Evolutionary conservation across 2,329 filamentous ascomycete species (phyloP).

Genomic region (Malbranchea zuffiana): DNA sequence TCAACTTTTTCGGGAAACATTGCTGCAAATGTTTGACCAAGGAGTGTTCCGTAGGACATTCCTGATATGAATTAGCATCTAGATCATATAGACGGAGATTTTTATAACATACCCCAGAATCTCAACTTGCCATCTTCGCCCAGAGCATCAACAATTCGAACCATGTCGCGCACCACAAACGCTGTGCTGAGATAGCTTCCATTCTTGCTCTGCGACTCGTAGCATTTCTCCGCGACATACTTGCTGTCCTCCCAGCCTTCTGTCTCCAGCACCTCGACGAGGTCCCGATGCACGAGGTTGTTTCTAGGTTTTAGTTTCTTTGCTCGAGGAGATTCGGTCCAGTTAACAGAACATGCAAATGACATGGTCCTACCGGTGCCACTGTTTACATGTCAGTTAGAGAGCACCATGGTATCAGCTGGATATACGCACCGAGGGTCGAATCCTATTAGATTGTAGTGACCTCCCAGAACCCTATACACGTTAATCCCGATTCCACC

Average conservation of each 20-base stretch:
- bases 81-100: no score
- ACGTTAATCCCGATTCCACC: not conserved
- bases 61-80: no score
- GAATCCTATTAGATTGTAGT: not conserved
- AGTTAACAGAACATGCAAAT: slow-evolving; percentile 11
- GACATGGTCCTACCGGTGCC: not conserved
- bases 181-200: slow-evolving; percentile 34
- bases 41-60: slow-evolving; percentile 25
- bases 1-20: slow-evolving; percentile 32
- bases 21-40: slow-evolving; percentile 25
- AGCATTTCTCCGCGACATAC: slow-evolving; percentile 8
- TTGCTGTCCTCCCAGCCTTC: slow-evolving; percentile 3
- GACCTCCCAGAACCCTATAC: not conserved
- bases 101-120: slow-evolving; percentile 17
- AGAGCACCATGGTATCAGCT: not conserved
- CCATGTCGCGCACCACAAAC: slow-evolving; percentile 37
- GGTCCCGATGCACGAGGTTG: slow-evolving; percentile 1
- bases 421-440: not conserved
- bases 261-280: slow-evolving; percentile 1
- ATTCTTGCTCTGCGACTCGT: slow-evolving; percentile 18
- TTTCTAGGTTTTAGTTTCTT: not conserved
- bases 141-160: slow-evolving; percentile 36
- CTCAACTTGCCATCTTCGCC: slow-evolving; percentile 32
- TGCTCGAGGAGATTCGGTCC: not conserved
- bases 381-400: not conserved